These are phyloP conservation scores for Umbelopsis sp. DNA, from an alignment of 192 early-diverging fungal genomes.

Conservation along the genomic window DNA sequence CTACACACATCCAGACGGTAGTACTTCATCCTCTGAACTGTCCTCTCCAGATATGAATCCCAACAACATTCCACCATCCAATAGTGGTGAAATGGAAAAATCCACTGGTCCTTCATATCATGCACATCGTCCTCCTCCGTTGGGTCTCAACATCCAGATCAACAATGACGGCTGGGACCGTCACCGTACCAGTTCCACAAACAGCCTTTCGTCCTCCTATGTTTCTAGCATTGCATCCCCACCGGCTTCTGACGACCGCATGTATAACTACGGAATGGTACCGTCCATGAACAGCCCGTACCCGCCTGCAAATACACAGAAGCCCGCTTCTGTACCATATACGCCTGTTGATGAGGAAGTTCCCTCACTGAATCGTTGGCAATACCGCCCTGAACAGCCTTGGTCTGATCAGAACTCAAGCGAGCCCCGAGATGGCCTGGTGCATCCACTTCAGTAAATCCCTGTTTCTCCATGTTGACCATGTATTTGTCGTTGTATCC, in stretches of 20 bases:
- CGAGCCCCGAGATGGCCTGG: conserved; percentile 18
- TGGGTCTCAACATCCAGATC: conserved; percentile 15
- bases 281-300: neutral
- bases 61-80: neutral
- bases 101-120: neutral
- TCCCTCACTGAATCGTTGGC: conserved; percentile 18
- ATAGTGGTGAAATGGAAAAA: neutral
- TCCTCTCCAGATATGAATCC: conserved; percentile 13
- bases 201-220: conserved; percentile 15
- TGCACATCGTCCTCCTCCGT: conserved; percentile 10
- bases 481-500: conserved; percentile 2
- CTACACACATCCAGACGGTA: conserved; percentile 6
- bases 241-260: conserved; percentile 5
- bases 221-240: conserved; percentile 7
- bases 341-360: conserved; percentile 9
- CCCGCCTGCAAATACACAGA: neutral
- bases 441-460: conserved; percentile 17
- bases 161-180: conserved; percentile 20
- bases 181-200: conserved; percentile 15
- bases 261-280: conserved; percentile 15
- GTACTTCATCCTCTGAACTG: conserved; percentile 7
- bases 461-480: conserved; percentile 6
- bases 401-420: conserved; percentile 1
- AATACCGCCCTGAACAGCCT: conserved; percentile 5
- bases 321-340: conserved; percentile 1